Evolutionary conservation across 2,329 filamentous ascomycete genomes (phyloP), one percentile per base, ranked within the genome.

Genomic region (Colletotrichum brevisporum): DNA sequence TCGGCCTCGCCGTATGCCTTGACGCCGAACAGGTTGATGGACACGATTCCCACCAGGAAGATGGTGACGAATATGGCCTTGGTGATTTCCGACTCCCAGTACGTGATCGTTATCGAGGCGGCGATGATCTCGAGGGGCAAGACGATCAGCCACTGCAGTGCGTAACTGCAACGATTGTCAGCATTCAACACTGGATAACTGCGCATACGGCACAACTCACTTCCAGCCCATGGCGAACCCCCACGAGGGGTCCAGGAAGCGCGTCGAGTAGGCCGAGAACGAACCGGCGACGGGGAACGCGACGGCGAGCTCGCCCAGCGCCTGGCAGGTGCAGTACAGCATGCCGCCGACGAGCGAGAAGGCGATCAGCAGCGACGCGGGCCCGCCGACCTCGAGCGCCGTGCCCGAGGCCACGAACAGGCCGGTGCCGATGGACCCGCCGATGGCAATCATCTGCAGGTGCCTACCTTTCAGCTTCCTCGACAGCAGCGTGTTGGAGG

Each of bases 201-300:
- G 12, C 24, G 12, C 5, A 43, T n/a, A 12, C 3, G n/a, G n/a
- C 18, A 5, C 50, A 18, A 85, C 89, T 80, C 79, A 93, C 86
- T 97, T 97, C 94, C 94, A 97, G 16, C 94, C 94, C 93, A 97
- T 97, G 54, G 94, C 93, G 77, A 97, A 97, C 0, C 94, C 94
- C 94, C 94, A 97, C 0, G 95, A 95, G 1, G 95, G 95, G 76
- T 98, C 94, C 18, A 98, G 81, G 76, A 98, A 98, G 18, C 95
- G 90, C 36, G 94, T 97, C 18, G 95, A 96, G 82, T 95, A 98
- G 8, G 94, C 91, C 1, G 94, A 94, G 78, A 98, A 98, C 3
- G 94, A 97, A 64, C 95, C 95, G 24, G 95, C 93, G 26, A 98
- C 92, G 4, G 95, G 95, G 74, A 95, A 98, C 13, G 94, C 83